Conservation (phyloP, 2,329 filamentous ascomycete species). For the Penicillium corylophilum region DNA sequence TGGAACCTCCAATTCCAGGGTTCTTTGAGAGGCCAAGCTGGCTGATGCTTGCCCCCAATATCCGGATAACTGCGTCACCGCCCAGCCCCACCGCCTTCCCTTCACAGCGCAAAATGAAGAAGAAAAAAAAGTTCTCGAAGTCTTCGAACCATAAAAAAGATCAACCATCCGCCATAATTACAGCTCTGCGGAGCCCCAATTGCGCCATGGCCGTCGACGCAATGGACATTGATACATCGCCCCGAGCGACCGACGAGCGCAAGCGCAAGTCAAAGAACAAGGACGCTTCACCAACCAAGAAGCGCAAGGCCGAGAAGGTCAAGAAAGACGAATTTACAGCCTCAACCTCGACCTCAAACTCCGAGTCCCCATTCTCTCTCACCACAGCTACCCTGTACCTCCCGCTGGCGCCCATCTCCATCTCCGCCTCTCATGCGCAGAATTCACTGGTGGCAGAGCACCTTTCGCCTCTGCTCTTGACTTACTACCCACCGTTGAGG, state of each 20-base stretch:
- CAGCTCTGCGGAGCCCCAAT: slow-evolving; percentile 24
- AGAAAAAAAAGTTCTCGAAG: slow-evolving; percentile 34
- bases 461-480: slow-evolving; percentile 62
- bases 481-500: slow-evolving; percentile 59
- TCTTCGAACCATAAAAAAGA: slow-evolving; percentile 16
- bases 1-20: neutral
- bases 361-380: slow-evolving; percentile 69
- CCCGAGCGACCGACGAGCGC: slow-evolving; percentile 31
- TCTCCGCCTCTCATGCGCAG: slow-evolving; percentile 53
- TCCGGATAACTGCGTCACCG: slow-evolving; percentile 22
- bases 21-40: slow-evolving; percentile 3
- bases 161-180: slow-evolving; percentile 8
- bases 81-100: slow-evolving; percentile 28
- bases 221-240: slow-evolving; percentile 40
- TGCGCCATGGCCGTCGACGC: slow-evolving; percentile 38
- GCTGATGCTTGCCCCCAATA: slow-evolving; percentile 5
- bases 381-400: slow-evolving; percentile 76
- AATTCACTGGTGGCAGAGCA: slow-evolving; percentile 61
- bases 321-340: slow-evolving; percentile 29
- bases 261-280: slow-evolving; percentile 49
- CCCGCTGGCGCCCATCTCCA: slow-evolving; percentile 57
- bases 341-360: slow-evolving; percentile 18
- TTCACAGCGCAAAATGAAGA: slow-evolving; percentile 24
- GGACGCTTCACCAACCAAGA: slow-evolving; percentile 45
- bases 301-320: slow-evolving; percentile 36